Base-by-base conservation (phyloP, 2,329 filamentous ascomycete species). In the Ophiostoma fasciatum region DNA sequence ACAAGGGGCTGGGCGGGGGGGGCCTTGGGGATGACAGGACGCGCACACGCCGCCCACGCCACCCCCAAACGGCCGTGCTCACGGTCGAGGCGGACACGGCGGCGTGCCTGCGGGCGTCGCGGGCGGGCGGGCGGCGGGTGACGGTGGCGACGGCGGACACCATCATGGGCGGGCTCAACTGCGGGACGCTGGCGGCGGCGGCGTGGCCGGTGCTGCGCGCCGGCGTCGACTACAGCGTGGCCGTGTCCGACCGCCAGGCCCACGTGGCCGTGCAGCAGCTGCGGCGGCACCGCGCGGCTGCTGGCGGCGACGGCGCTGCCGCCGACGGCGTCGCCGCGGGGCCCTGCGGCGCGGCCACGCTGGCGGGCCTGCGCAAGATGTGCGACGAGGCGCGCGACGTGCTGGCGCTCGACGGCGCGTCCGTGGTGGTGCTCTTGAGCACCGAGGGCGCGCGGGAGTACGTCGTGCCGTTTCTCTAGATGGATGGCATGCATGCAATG, bases 91-190 rank as follows among this genome's bases (percentile, higher is more conserved):
- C 81, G 0, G 71, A 76, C 14, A 71, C 68, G 0, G 80, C 68
- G 0, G 64, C 72, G 0, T 76, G 70, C 42, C 51, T 81, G 7
- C 62, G 62, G 39, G 60, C 62, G 25, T 73, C 68, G 23, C 51
- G 80, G 2, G 51, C 60, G 14, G 53, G 52, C 0, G 71, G 68
- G 0, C 46, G 62, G 25, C 54, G 64, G 4, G 61, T 59, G 0
- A 52, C 66, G 0, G 62, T 79, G 1, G 39, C 51, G 7, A 82
- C 77, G 0, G 60, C 58, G 0, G 56, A 68, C 3, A 83, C 76
- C 0, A 82, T 82, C 46, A 84, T 85, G 78, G 65, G 67, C 27
- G 80, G 79, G 0, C 69, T 85, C 59, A 74, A 81, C 44, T 85
- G 79, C 42, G 78, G 78, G 0, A 81, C 74, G 0, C 62, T 80